A percentile compares a stretch with the other conserved stretches of the same genome.
phyloP scores from a whole-genome alignment of 163 green algal species.

The Prototheca stagnorum region DNA sequence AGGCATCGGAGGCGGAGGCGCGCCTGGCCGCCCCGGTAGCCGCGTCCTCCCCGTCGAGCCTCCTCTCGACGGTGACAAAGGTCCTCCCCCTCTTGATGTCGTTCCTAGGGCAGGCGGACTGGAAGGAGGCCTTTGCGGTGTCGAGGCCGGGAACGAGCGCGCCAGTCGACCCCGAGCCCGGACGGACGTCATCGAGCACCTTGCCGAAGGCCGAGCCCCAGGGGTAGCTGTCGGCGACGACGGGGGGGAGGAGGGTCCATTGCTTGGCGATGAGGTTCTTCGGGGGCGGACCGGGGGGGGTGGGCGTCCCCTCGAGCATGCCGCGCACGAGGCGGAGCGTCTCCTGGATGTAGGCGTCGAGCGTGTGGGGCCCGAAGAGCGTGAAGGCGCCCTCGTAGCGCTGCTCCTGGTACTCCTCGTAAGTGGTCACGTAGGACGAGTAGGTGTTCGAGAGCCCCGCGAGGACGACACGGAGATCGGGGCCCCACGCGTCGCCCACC shows the following conservation, averaged over 20 bases:
- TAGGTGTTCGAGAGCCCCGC: constrained; percentile 68
- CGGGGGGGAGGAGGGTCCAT: constrained; percentile 47
- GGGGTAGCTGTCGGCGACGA: constrained; percentile 38
- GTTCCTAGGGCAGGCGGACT: constrained; percentile 57
- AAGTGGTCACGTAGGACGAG: constrained; percentile 63
- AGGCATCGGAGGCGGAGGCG: too few species aligned
- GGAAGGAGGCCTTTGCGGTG: constrained; percentile 35
- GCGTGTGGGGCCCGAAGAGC: constrained; percentile 64
- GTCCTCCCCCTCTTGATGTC: constrained; percentile 40
- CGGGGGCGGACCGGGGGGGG: constrained; percentile 5
- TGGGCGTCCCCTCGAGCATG: constrained; percentile 17
- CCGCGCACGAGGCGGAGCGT: constrained; percentile 21
- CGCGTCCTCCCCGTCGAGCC: too few species aligned
- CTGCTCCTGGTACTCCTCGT: constrained; percentile 58
- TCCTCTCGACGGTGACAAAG: constrained; percentile 54
- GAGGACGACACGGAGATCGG: constrained; percentile 35
- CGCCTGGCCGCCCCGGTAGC: too few species aligned
- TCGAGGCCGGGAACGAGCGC: constrained; percentile 12
- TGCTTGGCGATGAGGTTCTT: constrained; percentile 28
- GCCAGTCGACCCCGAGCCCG: constrained; percentile 8
- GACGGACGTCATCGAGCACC: constrained; percentile 24
- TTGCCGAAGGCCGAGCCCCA: constrained; percentile 35
- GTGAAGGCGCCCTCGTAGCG: constrained; percentile 71
- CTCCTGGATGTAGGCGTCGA: constrained; percentile 73
- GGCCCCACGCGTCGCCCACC: constrained; percentile 14